Conservation (phyloP, 1,139 yeast species). For the Debaryomyces fabryi region DNA sequence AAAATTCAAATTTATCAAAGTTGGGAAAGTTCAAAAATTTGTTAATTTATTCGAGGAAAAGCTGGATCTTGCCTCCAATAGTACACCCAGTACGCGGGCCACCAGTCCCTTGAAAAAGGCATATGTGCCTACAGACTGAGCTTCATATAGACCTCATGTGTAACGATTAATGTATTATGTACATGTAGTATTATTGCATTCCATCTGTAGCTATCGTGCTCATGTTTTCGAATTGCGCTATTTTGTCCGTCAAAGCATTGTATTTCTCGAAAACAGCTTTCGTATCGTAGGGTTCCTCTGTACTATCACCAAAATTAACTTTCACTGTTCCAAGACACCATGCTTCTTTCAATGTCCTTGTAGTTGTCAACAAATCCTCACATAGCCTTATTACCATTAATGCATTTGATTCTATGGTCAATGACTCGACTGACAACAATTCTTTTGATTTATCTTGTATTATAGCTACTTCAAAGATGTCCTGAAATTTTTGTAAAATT, state of each 20-base stretch:
- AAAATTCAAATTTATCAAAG: conserved; percentile 50
- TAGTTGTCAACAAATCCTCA: conserved; percentile 53
- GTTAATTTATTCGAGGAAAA: conserved; percentile 50
- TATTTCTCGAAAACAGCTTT: conserved; percentile 38
- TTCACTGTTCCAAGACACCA: conserved; percentile 61
- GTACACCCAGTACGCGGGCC: conserved; percentile 9
- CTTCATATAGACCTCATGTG: conserved; percentile 8
- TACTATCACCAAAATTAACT: conserved; percentile 24
- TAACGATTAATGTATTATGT: conserved; percentile 11
- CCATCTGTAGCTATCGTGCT: conserved; percentile 4
- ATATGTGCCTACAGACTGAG: neutral
- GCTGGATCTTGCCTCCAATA: conserved; percentile 19
- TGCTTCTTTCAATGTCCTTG: conserved; percentile 53
- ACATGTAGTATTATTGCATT: neutral
- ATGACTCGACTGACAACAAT: conserved; percentile 54
- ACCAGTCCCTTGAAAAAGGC: conserved; percentile 10
- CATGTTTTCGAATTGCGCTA: conserved; percentile 22
- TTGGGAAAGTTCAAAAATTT: conserved; percentile 52
- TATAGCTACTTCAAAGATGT: conserved; percentile 45
- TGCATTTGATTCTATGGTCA: conserved; percentile 58
- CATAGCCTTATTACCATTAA: conserved; percentile 53
- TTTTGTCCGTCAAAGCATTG: conserved; percentile 42
- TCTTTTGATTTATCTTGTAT: conserved; percentile 53
- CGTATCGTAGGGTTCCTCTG: conserved; percentile 26
- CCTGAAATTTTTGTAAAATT: conserved; percentile 46